Conservation (phyloP, 2,329 filamentous ascomycete genomes). For the Pseudogymnoascus sp. region DNA sequence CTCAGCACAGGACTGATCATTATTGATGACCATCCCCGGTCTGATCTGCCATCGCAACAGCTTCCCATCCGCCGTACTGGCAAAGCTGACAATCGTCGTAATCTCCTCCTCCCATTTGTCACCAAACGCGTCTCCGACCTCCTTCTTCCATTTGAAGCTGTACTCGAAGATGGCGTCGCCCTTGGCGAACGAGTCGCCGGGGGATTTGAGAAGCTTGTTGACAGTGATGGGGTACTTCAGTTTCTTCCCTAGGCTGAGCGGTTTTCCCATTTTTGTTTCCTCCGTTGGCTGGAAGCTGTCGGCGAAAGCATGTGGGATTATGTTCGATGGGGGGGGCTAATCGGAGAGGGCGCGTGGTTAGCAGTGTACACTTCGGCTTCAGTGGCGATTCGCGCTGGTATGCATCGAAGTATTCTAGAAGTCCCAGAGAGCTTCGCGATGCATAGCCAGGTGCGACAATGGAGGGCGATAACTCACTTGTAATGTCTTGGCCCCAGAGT, state of each 20-base stretch:
- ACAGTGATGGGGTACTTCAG: slow-evolving; percentile 92
- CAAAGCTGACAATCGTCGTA: slow-evolving; percentile 68
- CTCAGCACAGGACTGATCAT: slow-evolving; percentile 55
- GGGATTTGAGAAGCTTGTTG: slow-evolving; percentile 69
- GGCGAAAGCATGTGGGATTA: slow-evolving; percentile 26
- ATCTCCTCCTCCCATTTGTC: slow-evolving; percentile 55
- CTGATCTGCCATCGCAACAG: slow-evolving; percentile 69
- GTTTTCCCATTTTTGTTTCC: slow-evolving; percentile 36
- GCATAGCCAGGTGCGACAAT: neutral
- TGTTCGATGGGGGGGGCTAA: neutral
- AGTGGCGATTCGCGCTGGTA: neutral
- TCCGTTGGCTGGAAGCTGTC: slow-evolving; percentile 20
- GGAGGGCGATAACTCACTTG: neutral
- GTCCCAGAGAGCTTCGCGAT: neutral
- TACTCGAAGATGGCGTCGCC: slow-evolving; percentile 78
- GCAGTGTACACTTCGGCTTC: neutral
- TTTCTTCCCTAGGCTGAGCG: slow-evolving; percentile 47
- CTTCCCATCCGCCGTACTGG: slow-evolving; percentile 74
- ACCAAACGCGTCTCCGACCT: slow-evolving; percentile 58
- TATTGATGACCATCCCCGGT: slow-evolving; percentile 55
- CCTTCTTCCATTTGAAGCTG: slow-evolving; percentile 72
- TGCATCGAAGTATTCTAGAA: neutral
- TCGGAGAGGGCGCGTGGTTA: neutral
- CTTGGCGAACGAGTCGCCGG: slow-evolving; percentile 67
- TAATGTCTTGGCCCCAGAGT: neutral